These are phyloP conservation scores for Phytopythium cucurbitacearum DNA, from an alignment of 352 stramenopile genomes.

Conservation along the genomic window DNA sequence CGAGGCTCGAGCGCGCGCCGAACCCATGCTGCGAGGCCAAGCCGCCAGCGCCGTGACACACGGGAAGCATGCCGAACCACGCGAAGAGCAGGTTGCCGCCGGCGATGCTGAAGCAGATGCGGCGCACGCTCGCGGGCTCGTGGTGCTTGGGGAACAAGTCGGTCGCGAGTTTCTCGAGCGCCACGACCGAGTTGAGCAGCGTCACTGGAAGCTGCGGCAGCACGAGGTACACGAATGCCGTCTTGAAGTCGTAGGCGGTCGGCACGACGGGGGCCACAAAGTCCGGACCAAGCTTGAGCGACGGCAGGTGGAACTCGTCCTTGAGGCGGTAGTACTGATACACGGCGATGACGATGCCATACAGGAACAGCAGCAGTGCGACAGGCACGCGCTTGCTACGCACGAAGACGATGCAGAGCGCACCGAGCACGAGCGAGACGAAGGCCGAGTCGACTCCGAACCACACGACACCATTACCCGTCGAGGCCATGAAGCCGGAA, in stretches of 20 bases:
- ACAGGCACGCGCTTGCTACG: slow-evolving; percentile 56
- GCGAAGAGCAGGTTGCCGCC: slow-evolving; percentile 82
- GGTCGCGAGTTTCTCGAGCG: slow-evolving; percentile 84
- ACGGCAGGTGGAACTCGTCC: slow-evolving; percentile 46
- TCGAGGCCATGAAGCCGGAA: slow-evolving; percentile 7
- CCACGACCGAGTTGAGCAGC: slow-evolving; percentile 91
- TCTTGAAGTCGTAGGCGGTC: slow-evolving; percentile 45
- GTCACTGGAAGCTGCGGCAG: slow-evolving; percentile 91
- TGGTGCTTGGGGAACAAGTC: slow-evolving; percentile 86
- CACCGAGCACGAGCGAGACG: slow-evolving; percentile 59
- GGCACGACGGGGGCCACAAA: slow-evolving; percentile 58
- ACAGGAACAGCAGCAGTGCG: slow-evolving; percentile 61
- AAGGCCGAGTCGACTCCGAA: slow-evolving; percentile 64
- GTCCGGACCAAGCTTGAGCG: slow-evolving; percentile 45
- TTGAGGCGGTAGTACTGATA: slow-evolving; percentile 51
- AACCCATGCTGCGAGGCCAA: slow-evolving; percentile 92
- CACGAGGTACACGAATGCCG: slow-evolving; percentile 84
- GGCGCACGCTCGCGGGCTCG: slow-evolving; percentile 46
- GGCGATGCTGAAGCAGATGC: slow-evolving; percentile 67
- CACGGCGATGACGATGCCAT: slow-evolving; percentile 58
- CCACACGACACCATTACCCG: slow-evolving; percentile 33
- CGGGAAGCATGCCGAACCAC: slow-evolving; percentile 89
- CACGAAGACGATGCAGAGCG: slow-evolving; percentile 70
- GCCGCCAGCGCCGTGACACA: slow-evolving; percentile 91
- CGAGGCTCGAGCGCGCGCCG: slow-evolving; percentile 85